phyloP scores from a whole-genome alignment of 805 yeast genomes.

The Lipomyces sp. region DNA sequence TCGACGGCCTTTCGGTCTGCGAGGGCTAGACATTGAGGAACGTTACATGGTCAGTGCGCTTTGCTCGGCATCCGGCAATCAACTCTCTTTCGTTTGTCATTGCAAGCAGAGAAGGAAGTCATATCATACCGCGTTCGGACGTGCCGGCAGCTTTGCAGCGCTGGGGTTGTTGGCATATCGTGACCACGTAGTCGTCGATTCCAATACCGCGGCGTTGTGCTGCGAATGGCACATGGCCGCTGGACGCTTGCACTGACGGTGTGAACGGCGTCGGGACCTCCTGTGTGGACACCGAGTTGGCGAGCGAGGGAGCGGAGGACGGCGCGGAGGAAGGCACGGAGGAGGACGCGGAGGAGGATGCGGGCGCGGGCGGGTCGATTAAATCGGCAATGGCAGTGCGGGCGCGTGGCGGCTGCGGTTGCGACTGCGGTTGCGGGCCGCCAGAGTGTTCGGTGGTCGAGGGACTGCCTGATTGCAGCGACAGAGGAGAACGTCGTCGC shows the following conservation, averaged over 20 bases:
- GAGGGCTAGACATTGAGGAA: conserved; percentile 3
- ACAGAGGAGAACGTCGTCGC: too few relatives aligned
- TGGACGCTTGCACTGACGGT: background rate
- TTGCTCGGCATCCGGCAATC: too few relatives aligned
- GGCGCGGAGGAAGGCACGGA: background rate
- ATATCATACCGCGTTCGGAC: too few relatives aligned
- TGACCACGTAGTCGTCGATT: conserved; percentile 17
- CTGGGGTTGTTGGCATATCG: conserved; percentile 28
- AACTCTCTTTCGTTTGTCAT: too few relatives aligned
- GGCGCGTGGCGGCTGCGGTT: background rate
- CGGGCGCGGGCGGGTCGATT: conserved; percentile 5
- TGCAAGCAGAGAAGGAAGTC: too few relatives aligned
- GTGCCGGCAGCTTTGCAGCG: conserved; percentile 23
- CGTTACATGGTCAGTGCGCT: too few relatives aligned
- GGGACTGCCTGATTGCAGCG: too few relatives aligned
- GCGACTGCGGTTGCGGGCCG: background rate
- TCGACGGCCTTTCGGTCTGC: conserved; percentile 29
- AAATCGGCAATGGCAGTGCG: conserved; percentile 3
- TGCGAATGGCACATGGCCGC: conserved; percentile 5
- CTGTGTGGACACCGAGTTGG: background rate
- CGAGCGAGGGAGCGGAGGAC: too few relatives aligned
- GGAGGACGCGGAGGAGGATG: background rate
- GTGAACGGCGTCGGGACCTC: background rate
- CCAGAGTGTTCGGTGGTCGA: too few relatives aligned
- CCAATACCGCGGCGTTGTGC: conserved; percentile 18